Evolutionary conservation across 2,329 filamentous ascomycete species (phyloP).

Genomic region (Alternaria dauci): DNA sequence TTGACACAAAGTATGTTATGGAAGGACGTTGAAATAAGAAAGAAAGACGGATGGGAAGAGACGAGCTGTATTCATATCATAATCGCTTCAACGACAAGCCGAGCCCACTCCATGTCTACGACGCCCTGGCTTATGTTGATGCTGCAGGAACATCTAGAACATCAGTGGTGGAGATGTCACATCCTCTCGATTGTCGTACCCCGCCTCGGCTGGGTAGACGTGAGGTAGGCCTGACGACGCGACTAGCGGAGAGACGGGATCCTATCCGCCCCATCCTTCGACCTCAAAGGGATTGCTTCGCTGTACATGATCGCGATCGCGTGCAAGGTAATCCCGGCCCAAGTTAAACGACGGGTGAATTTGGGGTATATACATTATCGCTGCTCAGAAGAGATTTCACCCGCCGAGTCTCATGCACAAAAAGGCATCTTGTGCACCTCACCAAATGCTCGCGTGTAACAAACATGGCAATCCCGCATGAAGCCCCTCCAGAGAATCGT

Average conservation of each 20-base stretch:
- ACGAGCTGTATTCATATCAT: neutral
- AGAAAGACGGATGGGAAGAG: neutral
- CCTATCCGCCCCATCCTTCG: neutral
- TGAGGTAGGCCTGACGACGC: neutral
- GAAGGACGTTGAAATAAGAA: neutral
- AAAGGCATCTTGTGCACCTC: too few species aligned
- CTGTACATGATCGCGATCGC: neutral
- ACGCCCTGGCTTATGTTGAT: neutral
- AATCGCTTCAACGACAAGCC: neutral
- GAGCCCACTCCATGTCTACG: neutral
- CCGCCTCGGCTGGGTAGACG: neutral
- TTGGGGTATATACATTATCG: neutral
- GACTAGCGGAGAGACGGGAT: conserved; percentile 7
- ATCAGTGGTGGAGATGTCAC: neutral
- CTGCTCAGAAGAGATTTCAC: too few species aligned
- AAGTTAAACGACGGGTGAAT: neutral
- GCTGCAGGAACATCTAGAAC: conserved; percentile 11
- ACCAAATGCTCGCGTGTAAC: too few species aligned
- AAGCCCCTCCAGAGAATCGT: neutral
- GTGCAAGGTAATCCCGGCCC: neutral
- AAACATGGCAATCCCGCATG: neutral
- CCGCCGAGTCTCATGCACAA: too few species aligned
- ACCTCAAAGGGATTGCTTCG: neutral
- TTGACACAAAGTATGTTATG: neutral
- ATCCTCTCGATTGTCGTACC: conserved; percentile 4